Base-by-base conservation (phyloP, 2,329 filamentous ascomycete genomes). In the Ascochyta koolunga region DNA sequence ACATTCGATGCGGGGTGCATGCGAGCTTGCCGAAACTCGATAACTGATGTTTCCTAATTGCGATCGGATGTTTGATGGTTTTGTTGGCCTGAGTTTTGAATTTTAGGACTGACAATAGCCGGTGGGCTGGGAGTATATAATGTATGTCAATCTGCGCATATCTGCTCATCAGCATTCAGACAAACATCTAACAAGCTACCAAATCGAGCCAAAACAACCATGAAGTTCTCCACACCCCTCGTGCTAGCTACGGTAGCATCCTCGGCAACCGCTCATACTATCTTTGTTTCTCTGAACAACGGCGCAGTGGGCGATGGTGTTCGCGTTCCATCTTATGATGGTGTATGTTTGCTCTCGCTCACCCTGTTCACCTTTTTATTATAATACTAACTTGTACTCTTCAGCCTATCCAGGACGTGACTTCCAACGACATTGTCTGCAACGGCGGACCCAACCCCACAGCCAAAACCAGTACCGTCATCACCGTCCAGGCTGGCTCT, bases 361-460 rank as follows among this genome's bases (percentile, higher is more conserved):
- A 18, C 27, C 32, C 33, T 2, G 4, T 24, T 11, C 11, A 29
- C n/a, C n/a, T n/a, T n/a, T n/a, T 11, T 4, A 5, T 15, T 13
- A 13, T 13, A 11, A 21, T 1, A 24, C 10, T 10, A 16, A 48
- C 58, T 57, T 77, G 83, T 69, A 75, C 2, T 68, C 1, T 9
- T 9, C 77, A 61, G 62, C 83, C 83, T 49, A 80, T 85, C 68
- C 77, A 74, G 18, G 80, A 86, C 61, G 83, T 86, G 13, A 78
- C 76, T 16, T 80, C 79, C 43, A 77, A 80, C 65, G 78, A 81
- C 53, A 73, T 87, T 21, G 83, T 80, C 29, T 86, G 83, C 77
- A 86, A 86, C 65, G 82, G 83, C 11, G 76, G 78, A 2, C 80
- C 82, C 5, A 85, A 85, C 72, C 80, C 82, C 15, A 68, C 65